These are phyloP conservation scores for Agrocybe praecox DNA, from an alignment of 768 basidiomycete genomes.

Conservation along the genomic window DNA sequence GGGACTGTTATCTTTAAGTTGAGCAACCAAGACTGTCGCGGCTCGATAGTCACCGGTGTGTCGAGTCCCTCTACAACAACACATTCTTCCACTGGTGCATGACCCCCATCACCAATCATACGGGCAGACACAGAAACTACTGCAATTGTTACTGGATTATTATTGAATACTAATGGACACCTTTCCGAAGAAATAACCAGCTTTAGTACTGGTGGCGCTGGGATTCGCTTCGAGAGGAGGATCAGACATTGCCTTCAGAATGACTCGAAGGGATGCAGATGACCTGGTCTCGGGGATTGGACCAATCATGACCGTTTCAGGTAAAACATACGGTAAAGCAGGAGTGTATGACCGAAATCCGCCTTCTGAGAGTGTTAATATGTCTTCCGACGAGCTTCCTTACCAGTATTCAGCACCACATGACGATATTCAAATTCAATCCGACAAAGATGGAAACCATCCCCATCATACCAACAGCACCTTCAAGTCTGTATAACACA, in stretches of 20 bases:
- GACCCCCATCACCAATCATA: conserved; percentile 35
- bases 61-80: conserved; percentile 23
- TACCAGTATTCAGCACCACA: no score
- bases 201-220: conserved; percentile 19
- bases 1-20: conserved; percentile 33
- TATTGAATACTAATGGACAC: conserved; percentile 42
- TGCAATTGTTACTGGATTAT: conserved; percentile 36
- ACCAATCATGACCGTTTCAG: conserved; percentile 31
- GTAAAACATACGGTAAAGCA: conserved; percentile 31
- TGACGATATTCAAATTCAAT: no score
- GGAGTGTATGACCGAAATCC: conserved; percentile 38
- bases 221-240: conserved; percentile 38
- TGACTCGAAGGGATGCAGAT: conserved; percentile 29
- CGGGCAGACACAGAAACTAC: conserved; percentile 34
- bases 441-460: no score
- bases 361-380: conserved; percentile 35
- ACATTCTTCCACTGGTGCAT: conserved; percentile 28
- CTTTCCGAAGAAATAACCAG: conserved; percentile 33
- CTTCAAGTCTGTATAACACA: no score
- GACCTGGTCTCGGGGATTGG: conserved; percentile 29
- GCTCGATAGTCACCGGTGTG: conserved; percentile 35
- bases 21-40: conserved; percentile 34
- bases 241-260: conserved; percentile 35
- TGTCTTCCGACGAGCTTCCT: conserved; percentile 27
- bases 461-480: no score